Conservation (phyloP, 1,139 yeast genomes). For the Taphrina confusa region DNA sequence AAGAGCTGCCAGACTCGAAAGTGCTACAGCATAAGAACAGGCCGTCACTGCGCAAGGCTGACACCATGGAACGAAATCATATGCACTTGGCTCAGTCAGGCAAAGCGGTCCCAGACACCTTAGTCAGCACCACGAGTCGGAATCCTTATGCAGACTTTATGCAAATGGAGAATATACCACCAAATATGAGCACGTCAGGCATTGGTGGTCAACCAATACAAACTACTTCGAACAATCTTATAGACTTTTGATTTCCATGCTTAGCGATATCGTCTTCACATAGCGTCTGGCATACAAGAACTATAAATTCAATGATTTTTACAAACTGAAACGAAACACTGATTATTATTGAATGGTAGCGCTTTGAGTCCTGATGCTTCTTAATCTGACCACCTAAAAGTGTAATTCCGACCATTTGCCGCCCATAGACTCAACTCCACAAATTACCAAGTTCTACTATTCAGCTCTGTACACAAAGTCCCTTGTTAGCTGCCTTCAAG, state of each 20-base stretch:
- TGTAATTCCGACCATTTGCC: too few species aligned
- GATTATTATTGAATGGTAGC: too few species aligned
- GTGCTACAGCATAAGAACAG: slow-evolving; percentile 51
- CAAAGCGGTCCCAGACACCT: slow-evolving; percentile 23
- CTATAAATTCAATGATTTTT: too few species aligned
- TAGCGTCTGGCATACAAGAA: too few species aligned
- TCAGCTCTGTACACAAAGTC: too few species aligned
- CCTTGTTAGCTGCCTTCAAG: too few species aligned
- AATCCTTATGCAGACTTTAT: slow-evolving; percentile 32
- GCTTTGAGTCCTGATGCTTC: too few species aligned
- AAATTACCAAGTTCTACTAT: too few species aligned
- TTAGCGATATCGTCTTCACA: too few species aligned
- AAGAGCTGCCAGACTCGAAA: slow-evolving; percentile 60
- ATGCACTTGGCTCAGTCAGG: slow-evolving; percentile 21
- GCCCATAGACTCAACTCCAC: too few species aligned
- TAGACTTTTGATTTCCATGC: slow-evolving; percentile 10
- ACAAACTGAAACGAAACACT: too few species aligned
- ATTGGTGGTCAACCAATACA: slow-evolving; percentile 14
- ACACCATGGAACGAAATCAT: slow-evolving; percentile 19
- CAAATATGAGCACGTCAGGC: slow-evolving; percentile 15
- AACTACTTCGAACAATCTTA: slow-evolving; percentile 5
- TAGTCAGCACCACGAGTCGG: neutral
- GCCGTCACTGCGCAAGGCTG: slow-evolving; percentile 7
- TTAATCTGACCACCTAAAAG: too few species aligned
- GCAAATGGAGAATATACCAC: slow-evolving; percentile 14